Evolutionary conservation across 2,329 filamentous ascomycete species (phyloP).

Genomic region (Shiraia sp.): DNA sequence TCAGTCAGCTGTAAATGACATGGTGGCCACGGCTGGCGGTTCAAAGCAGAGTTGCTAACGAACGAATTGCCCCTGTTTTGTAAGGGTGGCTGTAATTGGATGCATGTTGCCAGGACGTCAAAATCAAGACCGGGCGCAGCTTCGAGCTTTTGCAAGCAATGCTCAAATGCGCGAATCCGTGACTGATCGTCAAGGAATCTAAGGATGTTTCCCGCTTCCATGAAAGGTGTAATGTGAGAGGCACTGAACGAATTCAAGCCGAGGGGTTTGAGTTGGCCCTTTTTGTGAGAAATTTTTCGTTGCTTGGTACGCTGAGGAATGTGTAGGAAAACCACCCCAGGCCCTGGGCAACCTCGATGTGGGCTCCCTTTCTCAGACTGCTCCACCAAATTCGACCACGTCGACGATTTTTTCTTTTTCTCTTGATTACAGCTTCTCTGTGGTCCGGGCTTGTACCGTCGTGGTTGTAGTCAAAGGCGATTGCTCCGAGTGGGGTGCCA

Average conservation of each 20-base stretch:
- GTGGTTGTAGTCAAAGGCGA: slow-evolving; percentile 21
- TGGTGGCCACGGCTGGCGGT: neutral
- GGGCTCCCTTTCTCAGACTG: neutral
- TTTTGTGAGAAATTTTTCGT: slow-evolving; percentile 10
- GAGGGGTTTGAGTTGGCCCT: neutral
- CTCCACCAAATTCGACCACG: slow-evolving; percentile 15
- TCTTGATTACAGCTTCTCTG: neutral
- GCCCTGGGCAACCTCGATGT: slow-evolving; percentile 2
- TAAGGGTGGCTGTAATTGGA: slow-evolving; percentile 21
- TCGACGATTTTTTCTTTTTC: slow-evolving; percentile 8
- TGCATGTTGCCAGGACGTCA: slow-evolving; percentile 24
- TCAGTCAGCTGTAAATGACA: slow-evolving; percentile 4
- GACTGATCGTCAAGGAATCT: slow-evolving; percentile 25
- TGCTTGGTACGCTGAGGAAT: slow-evolving; percentile 20
- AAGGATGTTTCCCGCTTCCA: slow-evolving; percentile 24
- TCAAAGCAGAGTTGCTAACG: neutral
- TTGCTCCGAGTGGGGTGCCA: slow-evolving; percentile 25
- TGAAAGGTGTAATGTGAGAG: slow-evolving; percentile 3
- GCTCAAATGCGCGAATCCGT: slow-evolving; percentile 24
- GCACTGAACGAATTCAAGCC: slow-evolving; percentile 7
- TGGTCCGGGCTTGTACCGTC: slow-evolving; percentile 2
- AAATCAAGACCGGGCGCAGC: slow-evolving; percentile 18
- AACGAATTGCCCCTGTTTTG: slow-evolving; percentile 2
- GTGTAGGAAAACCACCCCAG: slow-evolving; percentile 11
- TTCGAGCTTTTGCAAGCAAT: slow-evolving; percentile 24